Evolutionary conservation across 208 protist genomes (phyloP).

Genomic region (Acanthamoeba sp.): DNA sequence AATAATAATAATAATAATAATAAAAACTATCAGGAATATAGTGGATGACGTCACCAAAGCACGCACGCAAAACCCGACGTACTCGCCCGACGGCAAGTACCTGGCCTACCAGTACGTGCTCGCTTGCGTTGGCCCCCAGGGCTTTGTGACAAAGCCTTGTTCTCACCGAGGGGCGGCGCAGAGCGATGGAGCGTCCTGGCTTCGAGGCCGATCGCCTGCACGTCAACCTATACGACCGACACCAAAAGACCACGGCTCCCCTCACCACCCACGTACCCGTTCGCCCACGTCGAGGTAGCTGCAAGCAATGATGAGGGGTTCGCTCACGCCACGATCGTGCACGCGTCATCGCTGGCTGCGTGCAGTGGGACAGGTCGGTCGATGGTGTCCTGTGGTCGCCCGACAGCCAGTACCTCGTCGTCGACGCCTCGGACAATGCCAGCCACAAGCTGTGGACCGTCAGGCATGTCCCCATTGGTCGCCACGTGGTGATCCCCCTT

Average conservation of each 20-base stretch:
- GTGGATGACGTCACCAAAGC: slow-evolving; percentile 24
- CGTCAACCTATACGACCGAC: slow-evolving; percentile 56
- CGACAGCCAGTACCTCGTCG: slow-evolving; percentile 12
- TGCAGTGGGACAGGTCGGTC: slow-evolving; percentile 57
- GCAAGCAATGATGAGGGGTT: too few species aligned
- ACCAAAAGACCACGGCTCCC: neutral
- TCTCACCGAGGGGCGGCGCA: too few species aligned
- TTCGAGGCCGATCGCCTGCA: slow-evolving; percentile 72
- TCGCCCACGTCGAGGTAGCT: too few species aligned
- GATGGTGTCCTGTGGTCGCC: slow-evolving; percentile 51
- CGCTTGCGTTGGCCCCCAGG: neutral
- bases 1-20: neutral
- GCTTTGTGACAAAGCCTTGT: too few species aligned
- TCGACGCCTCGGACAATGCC: neutral
- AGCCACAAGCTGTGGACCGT: slow-evolving; percentile 39
- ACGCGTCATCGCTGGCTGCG: too few species aligned
- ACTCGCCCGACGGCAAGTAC: slow-evolving; percentile 67
- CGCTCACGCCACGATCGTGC: neutral
- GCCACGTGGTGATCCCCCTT: neutral
- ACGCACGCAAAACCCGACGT: slow-evolving; percentile 74
- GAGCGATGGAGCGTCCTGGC: slow-evolving; percentile 73
- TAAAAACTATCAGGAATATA: neutral
- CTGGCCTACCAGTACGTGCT: slow-evolving; percentile 46
- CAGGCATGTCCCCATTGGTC: neutral
- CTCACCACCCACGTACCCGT: neutral